These are phyloP conservation scores for Leccinellum rugosiceps DNA, from an alignment of 768 basidiomycete species.

Conservation along the genomic window DNA sequence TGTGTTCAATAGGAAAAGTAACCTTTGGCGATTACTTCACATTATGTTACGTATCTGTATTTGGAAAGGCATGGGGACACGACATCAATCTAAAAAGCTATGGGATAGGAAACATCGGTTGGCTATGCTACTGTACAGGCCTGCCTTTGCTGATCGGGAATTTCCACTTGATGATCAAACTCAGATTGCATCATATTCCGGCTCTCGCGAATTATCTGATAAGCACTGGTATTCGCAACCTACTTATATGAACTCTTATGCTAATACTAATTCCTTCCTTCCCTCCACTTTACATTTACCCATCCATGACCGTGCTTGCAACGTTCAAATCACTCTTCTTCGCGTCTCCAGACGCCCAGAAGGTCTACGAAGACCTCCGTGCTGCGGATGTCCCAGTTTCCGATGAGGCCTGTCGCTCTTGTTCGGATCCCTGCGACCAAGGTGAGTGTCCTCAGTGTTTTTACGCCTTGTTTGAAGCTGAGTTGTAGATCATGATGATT, in stretches of 20 bases:
- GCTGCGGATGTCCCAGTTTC: constrained; percentile 63
- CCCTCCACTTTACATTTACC: background rate
- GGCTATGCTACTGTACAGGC: too few species aligned
- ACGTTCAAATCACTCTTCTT: constrained; percentile 23
- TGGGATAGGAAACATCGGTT: too few species aligned
- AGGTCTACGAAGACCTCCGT: constrained; percentile 49
- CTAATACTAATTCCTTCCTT: too few species aligned
- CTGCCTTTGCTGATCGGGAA: too few species aligned
- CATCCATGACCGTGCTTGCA: constrained; percentile 23
- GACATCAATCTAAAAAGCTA: too few species aligned
- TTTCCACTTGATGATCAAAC: background rate
- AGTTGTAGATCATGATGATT: constrained; percentile 64
- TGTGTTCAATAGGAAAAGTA: too few species aligned
- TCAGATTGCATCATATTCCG: background rate
- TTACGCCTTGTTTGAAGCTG: constrained; percentile 25
- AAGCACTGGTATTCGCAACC: background rate
- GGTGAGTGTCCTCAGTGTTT: constrained; percentile 38
- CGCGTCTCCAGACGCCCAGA: constrained; percentile 31
- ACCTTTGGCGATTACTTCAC: too few species aligned
- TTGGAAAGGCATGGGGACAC: too few species aligned
- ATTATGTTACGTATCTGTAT: too few species aligned
- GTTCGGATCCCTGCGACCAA: constrained; percentile 75
- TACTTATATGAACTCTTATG: background rate
- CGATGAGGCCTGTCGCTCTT: constrained; percentile 65
- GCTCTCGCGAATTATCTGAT: constrained; percentile 1